These are phyloP conservation scores for Dalbergia cochinchinensis DNA, from an alignment of 306 rosid genomes.

Conservation along the genomic window DNA sequence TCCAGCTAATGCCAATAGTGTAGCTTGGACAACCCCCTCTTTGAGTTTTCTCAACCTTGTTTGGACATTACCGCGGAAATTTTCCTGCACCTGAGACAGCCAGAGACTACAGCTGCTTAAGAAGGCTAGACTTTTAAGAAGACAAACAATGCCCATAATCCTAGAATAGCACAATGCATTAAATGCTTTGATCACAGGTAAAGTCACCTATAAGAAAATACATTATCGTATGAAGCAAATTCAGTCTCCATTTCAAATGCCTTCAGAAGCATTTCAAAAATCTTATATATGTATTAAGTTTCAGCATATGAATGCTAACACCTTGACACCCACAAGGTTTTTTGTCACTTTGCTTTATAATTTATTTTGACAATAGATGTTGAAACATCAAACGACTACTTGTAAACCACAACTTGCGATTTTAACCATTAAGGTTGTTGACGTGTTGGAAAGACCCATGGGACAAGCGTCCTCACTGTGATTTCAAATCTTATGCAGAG, in stretches of 20 bases:
- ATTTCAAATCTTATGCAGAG: slow-evolving; percentile 18
- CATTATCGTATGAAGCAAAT: neutral
- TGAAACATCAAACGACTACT: neutral
- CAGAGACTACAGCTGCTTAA: neutral
- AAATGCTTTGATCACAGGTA: neutral
- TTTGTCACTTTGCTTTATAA: neutral
- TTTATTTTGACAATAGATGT: slow-evolving; percentile 5
- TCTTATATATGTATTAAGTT: neutral
- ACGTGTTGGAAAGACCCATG: neutral
- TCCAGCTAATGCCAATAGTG: slow-evolving; percentile 95
- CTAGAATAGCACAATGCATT: slow-evolving; percentile 6
- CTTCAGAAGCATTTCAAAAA: slow-evolving; percentile 25
- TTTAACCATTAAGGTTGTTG: neutral
- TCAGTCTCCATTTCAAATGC: neutral
- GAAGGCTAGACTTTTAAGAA: slow-evolving; percentile 11
- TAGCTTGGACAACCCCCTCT: slow-evolving; percentile 94
- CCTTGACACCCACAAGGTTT: neutral
- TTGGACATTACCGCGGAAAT: slow-evolving; percentile 98
- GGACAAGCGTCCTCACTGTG: neutral
- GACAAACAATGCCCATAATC: slow-evolving; percentile 13
- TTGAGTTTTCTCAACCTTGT: slow-evolving; percentile 82
- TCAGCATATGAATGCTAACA: neutral
- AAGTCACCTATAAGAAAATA: slow-evolving; percentile 14
- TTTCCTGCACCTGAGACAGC: slow-evolving; percentile 78
- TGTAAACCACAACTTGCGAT: neutral